These are phyloP conservation scores for Blumeria graminis DNA, from an alignment of 2,329 filamentous ascomycete genomes.

Conservation along the genomic window DNA sequence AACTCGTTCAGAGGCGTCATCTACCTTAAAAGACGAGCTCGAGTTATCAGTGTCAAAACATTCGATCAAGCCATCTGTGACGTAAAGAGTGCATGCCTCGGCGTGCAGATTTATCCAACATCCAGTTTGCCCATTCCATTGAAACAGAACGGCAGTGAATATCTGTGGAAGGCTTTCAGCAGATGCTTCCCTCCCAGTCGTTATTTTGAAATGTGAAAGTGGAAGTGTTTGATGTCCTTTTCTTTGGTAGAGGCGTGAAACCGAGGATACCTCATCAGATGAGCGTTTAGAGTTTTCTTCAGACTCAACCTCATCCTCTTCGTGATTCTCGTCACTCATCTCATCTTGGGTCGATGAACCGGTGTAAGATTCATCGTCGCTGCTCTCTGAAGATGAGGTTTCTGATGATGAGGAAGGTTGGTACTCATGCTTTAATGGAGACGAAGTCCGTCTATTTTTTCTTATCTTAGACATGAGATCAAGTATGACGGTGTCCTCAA, in stretches of 20 bases:
- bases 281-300: conserved; percentile 6
- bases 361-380: conserved; percentile 22
- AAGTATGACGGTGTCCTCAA: conserved; percentile 14
- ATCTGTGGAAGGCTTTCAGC: neutral
- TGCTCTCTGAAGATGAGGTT: conserved; percentile 34
- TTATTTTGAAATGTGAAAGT: neutral
- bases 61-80: conserved; percentile 34
- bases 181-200: neutral
- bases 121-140: neutral
- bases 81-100: conserved; percentile 28
- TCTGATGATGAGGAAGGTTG: conserved; percentile 52
- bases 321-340: conserved; percentile 26
- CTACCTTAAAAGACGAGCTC: neutral
- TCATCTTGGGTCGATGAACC: conserved; percentile 23
- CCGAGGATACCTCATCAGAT: conserved; percentile 7
- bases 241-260: neutral
- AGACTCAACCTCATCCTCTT: conserved; percentile 6
- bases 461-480: conserved; percentile 9
- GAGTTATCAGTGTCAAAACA: conserved; percentile 20
- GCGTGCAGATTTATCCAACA: conserved; percentile 33
- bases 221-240: neutral
- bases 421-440: conserved; percentile 91
- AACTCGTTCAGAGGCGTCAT: neutral
- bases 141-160: neutral
- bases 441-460: conserved; percentile 51